These are phyloP conservation scores for Vigna mungo DNA, from an alignment of 306 rosid species.

Conservation along the genomic window DNA sequence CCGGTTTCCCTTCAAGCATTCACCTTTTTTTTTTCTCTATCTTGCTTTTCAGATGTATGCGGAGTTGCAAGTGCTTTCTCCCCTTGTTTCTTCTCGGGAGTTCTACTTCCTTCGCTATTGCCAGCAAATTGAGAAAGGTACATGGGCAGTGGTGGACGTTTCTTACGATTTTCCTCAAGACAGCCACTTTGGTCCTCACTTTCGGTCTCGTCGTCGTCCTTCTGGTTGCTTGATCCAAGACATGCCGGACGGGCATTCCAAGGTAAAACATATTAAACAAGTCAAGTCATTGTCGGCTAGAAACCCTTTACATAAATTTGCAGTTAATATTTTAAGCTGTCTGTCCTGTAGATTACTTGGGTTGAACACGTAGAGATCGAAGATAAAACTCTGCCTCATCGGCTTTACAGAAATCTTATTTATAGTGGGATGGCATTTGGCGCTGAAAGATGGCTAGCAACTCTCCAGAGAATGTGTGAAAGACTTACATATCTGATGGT, in stretches of 20 bases:
- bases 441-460: slow-evolving; percentile 80
- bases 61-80: slow-evolving; percentile 85
- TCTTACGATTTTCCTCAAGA: slow-evolving; percentile 79
- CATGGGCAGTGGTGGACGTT: slow-evolving; percentile 84
- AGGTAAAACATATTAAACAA: slow-evolving; percentile 51
- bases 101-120: slow-evolving; percentile 81
- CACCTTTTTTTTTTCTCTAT: not conserved
- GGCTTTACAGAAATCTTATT: slow-evolving; percentile 72
- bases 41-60: slow-evolving; percentile 69
- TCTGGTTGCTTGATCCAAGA: slow-evolving; percentile 94
- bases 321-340: slow-evolving; percentile 10
- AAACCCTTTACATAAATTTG: not conserved
- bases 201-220: slow-evolving; percentile 70
- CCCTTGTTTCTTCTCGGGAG: slow-evolving; percentile 81
- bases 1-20: not conserved
- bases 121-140: slow-evolving; percentile 86
- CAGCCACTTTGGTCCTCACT: slow-evolving; percentile 65
- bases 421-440: slow-evolving; percentile 82
- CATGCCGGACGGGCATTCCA: slow-evolving; percentile 94
- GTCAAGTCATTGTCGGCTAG: no score
- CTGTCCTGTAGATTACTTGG: slow-evolving; percentile 75
- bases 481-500: slow-evolving; percentile 81
- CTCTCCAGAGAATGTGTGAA: slow-evolving; percentile 86
- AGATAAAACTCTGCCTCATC: slow-evolving; percentile 71
- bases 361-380: slow-evolving; percentile 93